Evolutionary conservation across 176 grass and related monocot species (phyloP).

Genomic region (Puccinellia tenuiflora): DNA sequence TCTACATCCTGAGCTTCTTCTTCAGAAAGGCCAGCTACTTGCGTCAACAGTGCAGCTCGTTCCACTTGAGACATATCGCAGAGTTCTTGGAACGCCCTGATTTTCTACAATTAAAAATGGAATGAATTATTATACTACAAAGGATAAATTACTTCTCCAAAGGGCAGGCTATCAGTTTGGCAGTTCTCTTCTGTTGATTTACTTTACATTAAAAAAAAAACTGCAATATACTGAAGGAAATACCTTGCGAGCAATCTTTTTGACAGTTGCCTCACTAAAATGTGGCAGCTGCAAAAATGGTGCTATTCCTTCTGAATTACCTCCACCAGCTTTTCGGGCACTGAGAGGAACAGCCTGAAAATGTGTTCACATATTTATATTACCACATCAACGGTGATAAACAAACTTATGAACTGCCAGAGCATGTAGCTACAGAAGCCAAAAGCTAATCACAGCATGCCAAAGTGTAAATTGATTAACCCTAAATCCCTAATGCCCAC

Average conservation of each 20-base stretch:
- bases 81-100: constrained; percentile 81
- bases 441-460: neutral
- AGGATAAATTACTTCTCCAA: neutral
- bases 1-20: constrained; percentile 62
- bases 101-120: constrained; percentile 50
- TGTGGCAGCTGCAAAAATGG: constrained; percentile 91
- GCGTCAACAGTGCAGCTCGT: constrained; percentile 64
- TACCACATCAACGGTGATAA: constrained; percentile 14
- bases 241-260: constrained; percentile 89
- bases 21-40: constrained; percentile 68
- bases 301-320: constrained; percentile 77
- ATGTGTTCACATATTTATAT: constrained; percentile 21
- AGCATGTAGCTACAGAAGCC: neutral
- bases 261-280: constrained; percentile 73
- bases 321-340: constrained; percentile 72
- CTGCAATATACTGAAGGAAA: neutral
- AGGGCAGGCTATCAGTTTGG: neutral
- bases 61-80: constrained; percentile 56
- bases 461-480: neutral
- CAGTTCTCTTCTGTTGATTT: neutral
- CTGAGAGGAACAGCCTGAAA: constrained; percentile 81
- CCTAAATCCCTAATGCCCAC: no score
- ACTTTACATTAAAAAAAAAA: neutral
- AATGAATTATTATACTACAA: neutral
- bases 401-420: neutral